phyloP scores from a whole-genome alignment of 257 asterid species.

The Salvia rosmarinus region DNA sequence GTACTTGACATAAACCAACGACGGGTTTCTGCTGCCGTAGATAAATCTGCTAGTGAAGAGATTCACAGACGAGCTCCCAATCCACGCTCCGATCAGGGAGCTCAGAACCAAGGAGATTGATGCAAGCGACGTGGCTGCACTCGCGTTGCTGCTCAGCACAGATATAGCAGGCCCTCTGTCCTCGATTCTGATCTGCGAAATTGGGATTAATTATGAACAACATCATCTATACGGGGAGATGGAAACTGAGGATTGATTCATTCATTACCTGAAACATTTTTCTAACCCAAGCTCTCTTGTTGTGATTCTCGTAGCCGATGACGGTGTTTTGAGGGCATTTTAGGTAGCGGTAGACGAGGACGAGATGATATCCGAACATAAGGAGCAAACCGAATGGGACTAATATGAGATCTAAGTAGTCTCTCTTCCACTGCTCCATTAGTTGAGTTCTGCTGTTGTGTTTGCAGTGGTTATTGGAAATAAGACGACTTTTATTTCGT shows the following conservation, averaged over 20 bases:
- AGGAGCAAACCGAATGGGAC: conserved; percentile 57
- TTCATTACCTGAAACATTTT: conserved; percentile 53
- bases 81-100: conserved; percentile 66
- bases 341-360: conserved; percentile 57
- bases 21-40: conserved; percentile 51
- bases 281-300: conserved; percentile 64
- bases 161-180: conserved; percentile 57
- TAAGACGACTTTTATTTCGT: neutral
- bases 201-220: too few species aligned
- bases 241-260: too few species aligned
- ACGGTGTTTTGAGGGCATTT: conserved; percentile 48
- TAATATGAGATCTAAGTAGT: conserved; percentile 49
- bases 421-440: conserved; percentile 52
- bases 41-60: conserved; percentile 46
- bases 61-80: conserved; percentile 49
- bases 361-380: conserved; percentile 65
- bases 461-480: neutral
- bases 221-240: too few species aligned
- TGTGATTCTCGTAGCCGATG: conserved; percentile 64
- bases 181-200: conserved; percentile 44
- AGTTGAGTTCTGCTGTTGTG: neutral
- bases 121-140: conserved; percentile 55
- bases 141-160: conserved; percentile 47
- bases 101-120: conserved; percentile 55
- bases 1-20: conserved; percentile 51